Evolutionary conservation across 2,329 filamentous ascomycete genomes (phyloP).

Genomic region (Colletotrichum sp.): DNA sequence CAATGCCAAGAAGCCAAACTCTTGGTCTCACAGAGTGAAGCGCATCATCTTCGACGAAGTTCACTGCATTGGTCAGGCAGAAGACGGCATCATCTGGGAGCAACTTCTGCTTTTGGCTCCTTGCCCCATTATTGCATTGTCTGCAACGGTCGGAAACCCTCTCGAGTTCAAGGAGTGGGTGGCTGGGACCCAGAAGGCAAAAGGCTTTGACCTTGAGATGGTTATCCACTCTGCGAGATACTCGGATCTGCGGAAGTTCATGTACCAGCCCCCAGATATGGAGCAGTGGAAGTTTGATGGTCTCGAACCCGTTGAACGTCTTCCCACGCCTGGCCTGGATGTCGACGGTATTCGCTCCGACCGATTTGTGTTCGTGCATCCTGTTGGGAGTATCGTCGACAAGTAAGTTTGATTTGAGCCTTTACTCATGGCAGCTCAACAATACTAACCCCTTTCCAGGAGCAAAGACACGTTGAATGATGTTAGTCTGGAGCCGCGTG

Average conservation of each 20-base stretch:
- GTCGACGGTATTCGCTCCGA: constrained; percentile 42
- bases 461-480: constrained; percentile 70
- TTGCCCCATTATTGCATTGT: constrained; percentile 80
- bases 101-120: constrained; percentile 76
- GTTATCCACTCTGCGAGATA: constrained; percentile 73
- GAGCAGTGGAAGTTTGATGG: constrained; percentile 54
- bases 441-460: constrained; percentile 23
- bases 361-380: constrained; percentile 68
- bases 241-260: constrained; percentile 79
- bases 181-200: constrained; percentile 63
- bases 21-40: constrained; percentile 72
- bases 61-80: constrained; percentile 78
- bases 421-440: too few species aligned
- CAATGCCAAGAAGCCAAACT: constrained; percentile 59
- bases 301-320: constrained; percentile 44
- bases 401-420: constrained; percentile 36
- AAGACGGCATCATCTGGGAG: constrained; percentile 70
- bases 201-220: constrained; percentile 69
- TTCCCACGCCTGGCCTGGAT: constrained; percentile 52
- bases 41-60: constrained; percentile 86
- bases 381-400: constrained; percentile 67
- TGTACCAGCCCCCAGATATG: constrained; percentile 54
- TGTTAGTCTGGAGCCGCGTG: constrained; percentile 71
- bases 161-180: constrained; percentile 74
- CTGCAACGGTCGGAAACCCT: constrained; percentile 80